Conservation (phyloP, 2,329 filamentous ascomycete species). For the Fusarium drepaniforme region DNA sequence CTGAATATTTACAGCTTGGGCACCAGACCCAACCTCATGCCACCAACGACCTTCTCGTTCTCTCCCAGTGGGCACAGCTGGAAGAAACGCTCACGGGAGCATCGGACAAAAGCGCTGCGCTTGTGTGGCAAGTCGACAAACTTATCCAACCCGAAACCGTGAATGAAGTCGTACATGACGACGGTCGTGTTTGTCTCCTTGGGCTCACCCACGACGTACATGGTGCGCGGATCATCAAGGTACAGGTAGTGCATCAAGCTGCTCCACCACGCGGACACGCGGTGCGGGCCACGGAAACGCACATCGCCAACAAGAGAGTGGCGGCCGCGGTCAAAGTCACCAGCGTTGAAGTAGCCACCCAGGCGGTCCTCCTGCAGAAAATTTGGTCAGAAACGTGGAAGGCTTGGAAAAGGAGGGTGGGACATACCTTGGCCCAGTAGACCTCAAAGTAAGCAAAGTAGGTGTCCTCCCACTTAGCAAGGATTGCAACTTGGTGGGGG, state of each 20-base stretch:
- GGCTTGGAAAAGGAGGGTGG: not conserved
- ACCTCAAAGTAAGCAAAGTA: constrained; percentile 85
- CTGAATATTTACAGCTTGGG: constrained; percentile 60
- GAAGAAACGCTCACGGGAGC: constrained; percentile 77
- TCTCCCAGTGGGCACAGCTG: constrained; percentile 72
- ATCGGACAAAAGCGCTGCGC: constrained; percentile 75
- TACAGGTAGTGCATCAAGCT: constrained; percentile 73
- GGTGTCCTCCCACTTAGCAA: constrained; percentile 78
- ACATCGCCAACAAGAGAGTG: constrained; percentile 71
- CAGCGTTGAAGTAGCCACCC: constrained; percentile 66
- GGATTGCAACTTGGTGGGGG: constrained; percentile 76
- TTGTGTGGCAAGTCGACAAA: constrained; percentile 80
- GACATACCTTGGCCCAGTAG: constrained; percentile 76
- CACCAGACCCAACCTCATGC: constrained; percentile 64
- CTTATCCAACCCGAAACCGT: constrained; percentile 79
- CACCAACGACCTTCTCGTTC: constrained; percentile 67
- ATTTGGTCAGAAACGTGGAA: not conserved
- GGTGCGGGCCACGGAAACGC: constrained; percentile 70
- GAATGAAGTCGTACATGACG: constrained; percentile 79
- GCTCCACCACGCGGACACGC: constrained; percentile 72
- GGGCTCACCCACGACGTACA: constrained; percentile 75
- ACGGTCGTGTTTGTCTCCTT: constrained; percentile 78
- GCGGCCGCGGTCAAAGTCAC: constrained; percentile 69
- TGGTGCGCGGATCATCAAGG: constrained; percentile 70
- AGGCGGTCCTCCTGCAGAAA: constrained; percentile 63